phyloP scores from a whole-genome alignment of 305 asterid species.

The Rubia occidens region DNA sequence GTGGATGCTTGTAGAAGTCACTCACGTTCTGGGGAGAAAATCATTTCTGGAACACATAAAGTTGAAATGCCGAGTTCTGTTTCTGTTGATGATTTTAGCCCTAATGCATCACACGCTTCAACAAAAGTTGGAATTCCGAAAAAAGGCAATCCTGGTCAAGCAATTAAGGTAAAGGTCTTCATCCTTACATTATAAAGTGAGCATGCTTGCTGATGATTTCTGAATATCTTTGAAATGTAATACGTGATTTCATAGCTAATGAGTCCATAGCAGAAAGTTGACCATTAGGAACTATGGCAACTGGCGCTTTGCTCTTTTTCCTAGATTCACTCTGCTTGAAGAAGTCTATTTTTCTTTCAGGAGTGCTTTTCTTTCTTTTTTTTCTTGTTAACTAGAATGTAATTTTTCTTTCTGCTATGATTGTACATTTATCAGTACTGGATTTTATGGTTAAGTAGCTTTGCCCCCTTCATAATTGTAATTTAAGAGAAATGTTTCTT shows the following conservation, averaged over 20 bases:
- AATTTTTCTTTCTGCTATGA: background rate
- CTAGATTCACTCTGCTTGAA: background rate
- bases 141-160: conserved; percentile 29
- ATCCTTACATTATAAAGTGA: conserved; percentile 8
- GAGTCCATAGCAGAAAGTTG: background rate
- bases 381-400: background rate
- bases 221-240: background rate
- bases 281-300: background rate
- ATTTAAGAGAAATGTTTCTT: conserved; percentile 17
- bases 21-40: conserved; percentile 19
- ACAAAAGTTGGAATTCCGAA: conserved; percentile 29
- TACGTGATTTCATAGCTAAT: background rate
- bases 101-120: conserved; percentile 41
- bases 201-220: conserved; percentile 5
- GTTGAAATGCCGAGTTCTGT: conserved; percentile 21
- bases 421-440: background rate
- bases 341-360: background rate
- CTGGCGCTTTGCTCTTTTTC: background rate
- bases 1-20: conserved; percentile 35
- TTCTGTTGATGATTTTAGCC: conserved; percentile 30
- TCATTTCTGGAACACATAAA: conserved; percentile 19
- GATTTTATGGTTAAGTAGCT: background rate
- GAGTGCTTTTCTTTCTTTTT: background rate
- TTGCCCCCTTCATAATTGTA: conserved; percentile 3
- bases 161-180: conserved; percentile 39